phyloP scores from a whole-genome alignment of 495 filamentous ascomycete species.

The Lichina pygmaea region DNA sequence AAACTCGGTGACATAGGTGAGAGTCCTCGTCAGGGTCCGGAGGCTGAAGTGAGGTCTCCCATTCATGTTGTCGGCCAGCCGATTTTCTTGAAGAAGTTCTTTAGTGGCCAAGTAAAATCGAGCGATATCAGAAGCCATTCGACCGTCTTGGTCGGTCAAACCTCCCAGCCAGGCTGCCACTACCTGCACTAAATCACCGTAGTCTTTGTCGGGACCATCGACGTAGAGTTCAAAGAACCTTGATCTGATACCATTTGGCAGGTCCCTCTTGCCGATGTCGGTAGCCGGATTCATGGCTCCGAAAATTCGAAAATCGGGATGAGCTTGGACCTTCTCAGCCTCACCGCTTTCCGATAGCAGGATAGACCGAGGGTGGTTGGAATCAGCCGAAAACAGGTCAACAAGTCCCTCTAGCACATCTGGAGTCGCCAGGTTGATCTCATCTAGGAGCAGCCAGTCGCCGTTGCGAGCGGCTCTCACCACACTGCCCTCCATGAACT shows the following conservation, averaged over 20 bases:
- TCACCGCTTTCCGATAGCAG: constrained; percentile 79
- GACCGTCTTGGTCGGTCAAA: constrained; percentile 31
- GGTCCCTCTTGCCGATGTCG: constrained; percentile 82
- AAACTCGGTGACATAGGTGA: constrained; percentile 68
- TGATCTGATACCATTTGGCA: constrained; percentile 59
- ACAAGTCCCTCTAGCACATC: constrained; percentile 87
- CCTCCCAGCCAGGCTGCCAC: constrained; percentile 64
- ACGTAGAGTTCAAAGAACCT: constrained; percentile 91
- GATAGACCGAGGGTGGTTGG: constrained; percentile 43
- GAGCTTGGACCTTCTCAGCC: constrained; percentile 63
- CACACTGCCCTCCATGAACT: constrained; percentile 85
- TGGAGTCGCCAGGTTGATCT: constrained; percentile 85
- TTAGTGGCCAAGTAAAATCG: constrained; percentile 70
- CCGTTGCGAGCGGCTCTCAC: constrained; percentile 80
- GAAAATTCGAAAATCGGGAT: constrained; percentile 86
- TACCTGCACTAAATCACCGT: constrained; percentile 58
- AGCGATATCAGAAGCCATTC: constrained; percentile 48
- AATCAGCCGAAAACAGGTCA: constrained; percentile 47
- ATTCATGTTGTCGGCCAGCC: constrained; percentile 74
- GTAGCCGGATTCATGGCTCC: constrained; percentile 98
- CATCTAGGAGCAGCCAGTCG: constrained; percentile 93
- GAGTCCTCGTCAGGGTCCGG: constrained; percentile 69
- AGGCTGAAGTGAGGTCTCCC: constrained; percentile 91
- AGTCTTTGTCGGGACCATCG: constrained; percentile 56
- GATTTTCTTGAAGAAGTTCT: constrained; percentile 49